A percentile compares a stretch with the other conserved stretches of the same genome.
Conservation (phyloP, 768 basidiomycete species). For the Termitomyces sp. region DNA sequence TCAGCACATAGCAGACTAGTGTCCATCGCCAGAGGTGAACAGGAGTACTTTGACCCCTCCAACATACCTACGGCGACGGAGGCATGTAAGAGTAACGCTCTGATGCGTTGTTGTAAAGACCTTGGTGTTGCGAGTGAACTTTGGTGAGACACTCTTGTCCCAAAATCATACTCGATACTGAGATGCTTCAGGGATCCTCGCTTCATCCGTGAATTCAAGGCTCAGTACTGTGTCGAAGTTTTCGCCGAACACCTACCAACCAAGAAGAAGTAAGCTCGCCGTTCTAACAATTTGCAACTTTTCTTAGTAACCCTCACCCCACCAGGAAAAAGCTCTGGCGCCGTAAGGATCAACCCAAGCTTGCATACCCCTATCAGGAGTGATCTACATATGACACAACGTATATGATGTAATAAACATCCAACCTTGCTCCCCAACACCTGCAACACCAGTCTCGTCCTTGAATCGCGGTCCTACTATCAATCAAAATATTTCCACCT, state of each 20-base stretch:
- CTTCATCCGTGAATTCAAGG: conserved; percentile 92
- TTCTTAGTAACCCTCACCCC: conserved; percentile 8
- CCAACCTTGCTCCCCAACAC: neutral
- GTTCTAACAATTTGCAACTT: neutral
- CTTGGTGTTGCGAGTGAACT: conserved; percentile 94
- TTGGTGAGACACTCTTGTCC: conserved; percentile 50
- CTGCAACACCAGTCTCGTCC: neutral
- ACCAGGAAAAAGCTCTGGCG: conserved; percentile 87
- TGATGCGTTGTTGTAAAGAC: conserved; percentile 98
- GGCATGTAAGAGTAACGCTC: conserved; percentile 92
- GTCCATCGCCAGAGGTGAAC: conserved; percentile 88
- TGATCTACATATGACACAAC: conserved; percentile 18
- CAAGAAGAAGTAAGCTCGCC: conserved; percentile 79
- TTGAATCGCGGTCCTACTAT: neutral
- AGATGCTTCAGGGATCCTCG: conserved; percentile 73
- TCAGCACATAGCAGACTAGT: conserved; percentile 55
- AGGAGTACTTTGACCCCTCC: conserved; percentile 90
- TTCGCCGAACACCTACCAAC: conserved; percentile 79
- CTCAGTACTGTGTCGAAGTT: conserved; percentile 76
- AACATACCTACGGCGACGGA: conserved; percentile 93
- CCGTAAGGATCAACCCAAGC: conserved; percentile 79
- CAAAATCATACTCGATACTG: neutral
- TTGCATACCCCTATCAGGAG: conserved; percentile 89
- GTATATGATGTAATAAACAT: neutral
- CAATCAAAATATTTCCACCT: neutral